Conservation (phyloP, 169 alveolate genomes). For the Toxoplasma gondii region DNA sequence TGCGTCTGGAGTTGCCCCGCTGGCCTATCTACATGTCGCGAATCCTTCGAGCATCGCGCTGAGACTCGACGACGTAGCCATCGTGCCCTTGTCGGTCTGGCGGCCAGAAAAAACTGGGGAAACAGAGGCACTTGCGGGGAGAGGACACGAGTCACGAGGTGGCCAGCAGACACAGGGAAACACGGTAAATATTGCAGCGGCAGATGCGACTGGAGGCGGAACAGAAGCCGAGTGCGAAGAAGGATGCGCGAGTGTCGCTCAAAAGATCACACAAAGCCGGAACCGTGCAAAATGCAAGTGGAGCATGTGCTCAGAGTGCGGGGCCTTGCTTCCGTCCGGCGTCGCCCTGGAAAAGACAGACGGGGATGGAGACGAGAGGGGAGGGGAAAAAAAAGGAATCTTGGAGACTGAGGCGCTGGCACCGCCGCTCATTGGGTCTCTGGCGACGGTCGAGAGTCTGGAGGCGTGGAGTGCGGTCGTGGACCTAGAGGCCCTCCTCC, state of each 20-base stretch:
- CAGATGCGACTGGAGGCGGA: too few species aligned
- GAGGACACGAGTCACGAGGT: not conserved
- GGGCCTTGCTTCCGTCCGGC: not conserved
- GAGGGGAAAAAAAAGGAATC: not conserved
- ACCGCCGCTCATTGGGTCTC: not conserved
- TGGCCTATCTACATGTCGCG: not conserved
- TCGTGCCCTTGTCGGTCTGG: not conserved
- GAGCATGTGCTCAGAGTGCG: not conserved
- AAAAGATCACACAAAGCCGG: too few species aligned
- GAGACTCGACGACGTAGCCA: not conserved
- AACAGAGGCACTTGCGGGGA: too few species aligned
- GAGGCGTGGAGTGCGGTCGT: slow-evolving; percentile 27
- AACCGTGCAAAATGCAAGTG: not conserved
- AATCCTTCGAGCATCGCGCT: not conserved
- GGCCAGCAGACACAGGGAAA: not conserved
- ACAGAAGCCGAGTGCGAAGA: too few species aligned
- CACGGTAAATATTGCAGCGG: not conserved
- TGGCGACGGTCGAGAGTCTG: not conserved
- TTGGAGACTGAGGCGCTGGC: not conserved
- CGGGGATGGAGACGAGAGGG: not conserved
- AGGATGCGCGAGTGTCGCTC: too few species aligned
- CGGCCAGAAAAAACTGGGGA: not conserved
- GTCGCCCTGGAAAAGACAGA: not conserved
- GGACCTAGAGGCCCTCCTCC: not conserved
- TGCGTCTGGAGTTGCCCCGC: not conserved